These are phyloP conservation scores for Cyclostephanos invisitatus DNA, from an alignment of 108 stramenopile genomes.

Conservation along the genomic window DNA sequence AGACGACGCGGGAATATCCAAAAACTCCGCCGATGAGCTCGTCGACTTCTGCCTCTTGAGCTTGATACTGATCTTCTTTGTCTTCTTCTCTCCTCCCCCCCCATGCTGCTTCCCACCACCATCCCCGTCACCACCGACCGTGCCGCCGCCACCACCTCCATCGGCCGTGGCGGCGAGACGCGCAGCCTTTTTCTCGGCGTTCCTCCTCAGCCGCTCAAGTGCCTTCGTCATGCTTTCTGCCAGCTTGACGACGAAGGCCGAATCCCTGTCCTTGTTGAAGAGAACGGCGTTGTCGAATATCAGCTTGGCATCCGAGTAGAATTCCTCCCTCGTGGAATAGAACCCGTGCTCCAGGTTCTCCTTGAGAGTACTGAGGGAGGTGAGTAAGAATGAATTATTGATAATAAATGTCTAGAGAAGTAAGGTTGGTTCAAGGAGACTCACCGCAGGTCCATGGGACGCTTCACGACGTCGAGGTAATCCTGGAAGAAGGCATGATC, in stretches of 20 bases:
- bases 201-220: slow-evolving; percentile 58
- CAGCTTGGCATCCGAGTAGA: slow-evolving; percentile 22
- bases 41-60: slow-evolving; percentile 38
- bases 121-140: background rate
- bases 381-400: no score
- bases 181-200: slow-evolving; percentile 41
- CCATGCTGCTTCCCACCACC: background rate
- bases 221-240: slow-evolving; percentile 71
- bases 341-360: slow-evolving; percentile 59
- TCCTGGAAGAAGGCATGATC: slow-evolving; percentile 59
- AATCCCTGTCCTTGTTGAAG: slow-evolving; percentile 61
- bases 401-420: no score
- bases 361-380: slow-evolving; percentile 61
- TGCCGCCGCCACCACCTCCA: background rate
- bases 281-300: slow-evolving; percentile 67
- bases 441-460: slow-evolving; percentile 75
- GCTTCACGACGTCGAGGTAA: slow-evolving; percentile 56
- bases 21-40: slow-evolving; percentile 4
- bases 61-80: slow-evolving; percentile 31
- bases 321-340: slow-evolving; percentile 46
- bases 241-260: slow-evolving; percentile 62
- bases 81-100: slow-evolving; percentile 22
- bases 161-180: slow-evolving; percentile 10
- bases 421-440: no score
- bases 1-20: background rate